Conservation (phyloP, 1,284 basidiomycete species). For the Xerocomus amazonicus region DNA sequence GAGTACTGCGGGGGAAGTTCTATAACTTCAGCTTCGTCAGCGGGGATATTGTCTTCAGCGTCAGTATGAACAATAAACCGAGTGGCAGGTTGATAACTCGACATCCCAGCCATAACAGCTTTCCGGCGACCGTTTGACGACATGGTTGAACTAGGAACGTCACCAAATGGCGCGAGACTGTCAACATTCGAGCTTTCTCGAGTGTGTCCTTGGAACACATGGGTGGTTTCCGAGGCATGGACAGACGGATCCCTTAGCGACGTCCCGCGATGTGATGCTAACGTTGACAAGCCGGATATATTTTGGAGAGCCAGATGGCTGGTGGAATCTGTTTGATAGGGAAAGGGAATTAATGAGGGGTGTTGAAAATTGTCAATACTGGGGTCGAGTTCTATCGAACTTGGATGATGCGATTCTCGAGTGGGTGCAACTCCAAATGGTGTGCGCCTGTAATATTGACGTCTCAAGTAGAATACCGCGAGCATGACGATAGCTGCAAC, state of each 20-base stretch:
- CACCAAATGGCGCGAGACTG: constrained; percentile 20
- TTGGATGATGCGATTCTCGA: constrained; percentile 25
- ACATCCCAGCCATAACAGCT: constrained; percentile 46
- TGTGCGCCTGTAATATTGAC: constrained; percentile 31
- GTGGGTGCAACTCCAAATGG: constrained; percentile 16
- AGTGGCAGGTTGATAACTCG: constrained; percentile 40
- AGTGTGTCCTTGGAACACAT: constrained; percentile 22
- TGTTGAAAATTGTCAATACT: constrained; percentile 18
- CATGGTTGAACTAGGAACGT: constrained; percentile 27
- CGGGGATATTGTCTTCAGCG: constrained; percentile 48
- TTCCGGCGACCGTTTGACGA: constrained; percentile 46
- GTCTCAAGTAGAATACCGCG: constrained; percentile 41
- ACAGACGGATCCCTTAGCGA: constrained; percentile 7
- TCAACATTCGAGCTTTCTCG: constrained; percentile 22
- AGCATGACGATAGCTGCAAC: constrained; percentile 48
- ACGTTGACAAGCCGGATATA: constrained; percentile 1
- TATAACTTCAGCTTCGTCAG: constrained; percentile 54
- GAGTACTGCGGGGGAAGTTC: constrained; percentile 76
- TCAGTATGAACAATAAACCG: constrained; percentile 72
- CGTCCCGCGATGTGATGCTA: constrained; percentile 6
- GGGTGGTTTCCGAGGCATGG: constrained; percentile 20
- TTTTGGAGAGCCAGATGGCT: constrained; percentile 17
- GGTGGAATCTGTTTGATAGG: constrained; percentile 27
- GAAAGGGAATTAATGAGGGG: constrained; percentile 29
- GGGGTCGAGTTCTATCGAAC: constrained; percentile 32